Conservation (phyloP, 2,329 filamentous ascomycete genomes). For the Phialemonium atrogriseum region DNA sequence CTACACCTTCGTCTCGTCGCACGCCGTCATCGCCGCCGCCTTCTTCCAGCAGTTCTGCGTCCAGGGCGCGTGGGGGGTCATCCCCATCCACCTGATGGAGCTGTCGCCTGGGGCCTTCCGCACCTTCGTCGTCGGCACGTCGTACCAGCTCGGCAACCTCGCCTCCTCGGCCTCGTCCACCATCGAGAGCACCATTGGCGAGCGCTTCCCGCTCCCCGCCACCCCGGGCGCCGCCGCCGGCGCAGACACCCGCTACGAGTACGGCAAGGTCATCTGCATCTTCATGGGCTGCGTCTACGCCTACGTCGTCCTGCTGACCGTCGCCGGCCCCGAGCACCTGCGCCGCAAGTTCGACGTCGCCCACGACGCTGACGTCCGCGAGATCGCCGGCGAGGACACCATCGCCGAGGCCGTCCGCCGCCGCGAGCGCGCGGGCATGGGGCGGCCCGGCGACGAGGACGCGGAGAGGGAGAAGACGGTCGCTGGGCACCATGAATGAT, state of each 20-base stretch:
- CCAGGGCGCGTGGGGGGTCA: conserved; percentile 67
- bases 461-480: conserved; percentile 6
- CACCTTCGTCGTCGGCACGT: conserved; percentile 66
- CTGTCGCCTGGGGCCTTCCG: conserved; percentile 64
- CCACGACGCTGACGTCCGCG: conserved; percentile 38
- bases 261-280: conserved; percentile 80
- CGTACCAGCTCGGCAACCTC: conserved; percentile 72
- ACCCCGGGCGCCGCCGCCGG: conserved; percentile 53
- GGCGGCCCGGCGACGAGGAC: conserved; percentile 11
- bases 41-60: conserved; percentile 81
- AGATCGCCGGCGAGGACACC: conserved; percentile 32
- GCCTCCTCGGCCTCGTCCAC: conserved; percentile 61
- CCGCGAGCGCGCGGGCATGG: conserved; percentile 13
- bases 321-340: conserved; percentile 52
- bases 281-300: conserved; percentile 80
- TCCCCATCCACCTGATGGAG: conserved; percentile 75
- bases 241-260: conserved; percentile 52
- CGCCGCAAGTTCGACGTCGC: conserved; percentile 40
- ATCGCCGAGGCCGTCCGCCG: conserved; percentile 15
- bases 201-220: conserved; percentile 61
- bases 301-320: conserved; percentile 52
- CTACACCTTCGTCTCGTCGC: conserved; percentile 60
- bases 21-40: conserved; percentile 65
- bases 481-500: too few species aligned
- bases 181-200: conserved; percentile 68